A percentile compares a stretch with the other conserved stretches of the same genome.
These are phyloP conservation scores for Verbena officinalis DNA, from an alignment of 257 asterid genomes.

Conservation along the genomic window DNA sequence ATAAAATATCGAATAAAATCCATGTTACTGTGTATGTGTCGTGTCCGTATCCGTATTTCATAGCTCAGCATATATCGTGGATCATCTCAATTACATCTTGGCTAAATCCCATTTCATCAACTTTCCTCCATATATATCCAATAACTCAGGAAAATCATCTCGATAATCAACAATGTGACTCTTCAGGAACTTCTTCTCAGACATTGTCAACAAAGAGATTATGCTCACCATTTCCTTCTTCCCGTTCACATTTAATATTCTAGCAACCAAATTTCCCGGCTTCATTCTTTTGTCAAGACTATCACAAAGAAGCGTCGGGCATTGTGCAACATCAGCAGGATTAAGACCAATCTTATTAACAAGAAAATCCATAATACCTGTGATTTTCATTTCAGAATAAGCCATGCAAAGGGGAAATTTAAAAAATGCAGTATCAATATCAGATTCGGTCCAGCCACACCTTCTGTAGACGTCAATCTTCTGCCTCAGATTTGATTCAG, in stretches of 20 bases:
- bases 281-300: no score
- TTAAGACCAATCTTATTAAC: conserved; percentile 17
- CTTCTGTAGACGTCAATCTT: conserved; percentile 1
- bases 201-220: not conserved
- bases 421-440: conserved; percentile 18
- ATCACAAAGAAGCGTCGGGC: conserved; percentile 13
- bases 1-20: no score
- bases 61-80: no score
- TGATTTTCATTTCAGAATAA: conserved; percentile 30
- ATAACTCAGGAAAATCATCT: conserved; percentile 12
- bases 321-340: conserved; percentile 7
- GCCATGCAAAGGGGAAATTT: conserved; percentile 32
- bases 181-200: conserved; percentile 12
- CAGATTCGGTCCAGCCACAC: conserved; percentile 40
- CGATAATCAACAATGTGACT: not conserved
- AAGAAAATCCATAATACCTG: conserved; percentile 28
- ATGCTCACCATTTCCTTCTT: not conserved
- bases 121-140: conserved; percentile 10
- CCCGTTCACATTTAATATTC: conserved; percentile 15
- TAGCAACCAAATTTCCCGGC: not conserved
- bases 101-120: not conserved
- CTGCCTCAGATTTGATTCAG: no score
- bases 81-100: no score
- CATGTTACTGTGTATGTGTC: no score
- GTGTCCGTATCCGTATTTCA: no score